These are phyloP conservation scores for Phytopythium mirpurense DNA, from an alignment of 352 stramenopile genomes.

Conservation along the genomic window DNA sequence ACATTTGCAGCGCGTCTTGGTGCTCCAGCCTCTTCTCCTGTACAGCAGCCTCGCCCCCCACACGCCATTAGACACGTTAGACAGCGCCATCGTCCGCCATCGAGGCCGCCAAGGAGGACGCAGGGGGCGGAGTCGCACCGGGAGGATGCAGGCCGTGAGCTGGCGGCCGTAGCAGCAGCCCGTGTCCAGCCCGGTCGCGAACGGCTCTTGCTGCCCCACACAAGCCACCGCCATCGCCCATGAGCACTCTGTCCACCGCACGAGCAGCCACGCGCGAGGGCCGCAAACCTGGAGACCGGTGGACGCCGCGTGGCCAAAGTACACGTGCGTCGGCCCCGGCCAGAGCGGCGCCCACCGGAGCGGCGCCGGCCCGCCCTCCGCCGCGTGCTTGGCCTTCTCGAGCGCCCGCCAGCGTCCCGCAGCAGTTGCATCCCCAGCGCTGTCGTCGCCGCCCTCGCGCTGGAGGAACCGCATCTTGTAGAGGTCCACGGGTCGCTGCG, in stretches of 20 bases:
- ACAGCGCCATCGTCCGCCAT: no score
- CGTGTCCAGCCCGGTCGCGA: slow-evolving; percentile 90
- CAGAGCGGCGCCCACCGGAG: slow-evolving; percentile 76
- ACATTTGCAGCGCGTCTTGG: slow-evolving; percentile 27
- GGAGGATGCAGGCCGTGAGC: slow-evolving; percentile 87
- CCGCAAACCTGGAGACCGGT: slow-evolving; percentile 68
- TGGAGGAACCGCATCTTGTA: slow-evolving; percentile 90
- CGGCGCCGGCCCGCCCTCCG: slow-evolving; percentile 16
- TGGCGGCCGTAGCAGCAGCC: slow-evolving; percentile 87
- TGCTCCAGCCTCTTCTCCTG: slow-evolving; percentile 32
- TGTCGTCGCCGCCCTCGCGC: slow-evolving; percentile 23
- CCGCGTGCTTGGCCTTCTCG: slow-evolving; percentile 27
- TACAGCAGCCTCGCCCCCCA: no score
- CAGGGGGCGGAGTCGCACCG: slow-evolving; percentile 21
- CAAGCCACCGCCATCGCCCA: no score
- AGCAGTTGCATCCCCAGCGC: neutral
- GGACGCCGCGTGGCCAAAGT: slow-evolving; percentile 91
- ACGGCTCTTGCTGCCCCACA: slow-evolving; percentile 58
- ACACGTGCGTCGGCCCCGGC: slow-evolving; percentile 70
- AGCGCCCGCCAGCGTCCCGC: slow-evolving; percentile 14
- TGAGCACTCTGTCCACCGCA: no score
- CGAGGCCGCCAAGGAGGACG: neutral
- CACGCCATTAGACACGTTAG: no score
- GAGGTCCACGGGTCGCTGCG: slow-evolving; percentile 86
- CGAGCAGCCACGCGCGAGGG: no score